These are phyloP conservation scores for Suhomyces sp. DNA, from an alignment of 805 yeast species.

Conservation along the genomic window DNA sequence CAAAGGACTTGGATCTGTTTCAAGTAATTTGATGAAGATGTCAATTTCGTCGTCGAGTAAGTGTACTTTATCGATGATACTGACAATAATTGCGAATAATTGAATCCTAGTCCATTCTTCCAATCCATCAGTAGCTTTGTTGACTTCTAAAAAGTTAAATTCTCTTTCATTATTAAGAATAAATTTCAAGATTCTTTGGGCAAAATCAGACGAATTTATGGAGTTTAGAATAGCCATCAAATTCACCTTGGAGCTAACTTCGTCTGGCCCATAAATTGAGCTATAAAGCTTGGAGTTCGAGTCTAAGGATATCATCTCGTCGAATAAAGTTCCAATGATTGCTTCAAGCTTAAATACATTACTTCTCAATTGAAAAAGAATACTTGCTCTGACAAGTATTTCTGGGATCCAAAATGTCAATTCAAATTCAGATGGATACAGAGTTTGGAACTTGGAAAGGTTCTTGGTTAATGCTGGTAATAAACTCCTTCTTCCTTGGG, in stretches of 20 bases:
- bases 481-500: slow-evolving; percentile 66
- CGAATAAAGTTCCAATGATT: slow-evolving; percentile 53
- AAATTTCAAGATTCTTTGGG: slow-evolving; percentile 29
- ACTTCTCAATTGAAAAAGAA: slow-evolving; percentile 52
- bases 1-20: slow-evolving; percentile 72
- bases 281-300: slow-evolving; percentile 35
- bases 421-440: slow-evolving; percentile 34
- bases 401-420: slow-evolving; percentile 50
- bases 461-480: slow-evolving; percentile 56
- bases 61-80: slow-evolving; percentile 39
- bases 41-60: slow-evolving; percentile 21
- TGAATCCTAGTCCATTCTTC: slow-evolving; percentile 69
- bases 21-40: slow-evolving; percentile 35
- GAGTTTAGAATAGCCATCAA: slow-evolving; percentile 48
- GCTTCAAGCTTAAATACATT: slow-evolving; percentile 61
- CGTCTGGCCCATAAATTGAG: slow-evolving; percentile 56
- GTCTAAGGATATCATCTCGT: slow-evolving; percentile 26
- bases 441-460: slow-evolving; percentile 45
- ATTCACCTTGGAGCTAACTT: slow-evolving; percentile 51
- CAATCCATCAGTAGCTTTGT: slow-evolving; percentile 59
- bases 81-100: slow-evolving; percentile 51
- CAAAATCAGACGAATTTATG: slow-evolving; percentile 25
- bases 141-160: slow-evolving; percentile 48
- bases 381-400: slow-evolving; percentile 46
- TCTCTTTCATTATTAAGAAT: slow-evolving; percentile 37